Evolutionary conservation across 345 rosid genomes (phyloP).

Genomic region (Camelina hispida): DNA sequence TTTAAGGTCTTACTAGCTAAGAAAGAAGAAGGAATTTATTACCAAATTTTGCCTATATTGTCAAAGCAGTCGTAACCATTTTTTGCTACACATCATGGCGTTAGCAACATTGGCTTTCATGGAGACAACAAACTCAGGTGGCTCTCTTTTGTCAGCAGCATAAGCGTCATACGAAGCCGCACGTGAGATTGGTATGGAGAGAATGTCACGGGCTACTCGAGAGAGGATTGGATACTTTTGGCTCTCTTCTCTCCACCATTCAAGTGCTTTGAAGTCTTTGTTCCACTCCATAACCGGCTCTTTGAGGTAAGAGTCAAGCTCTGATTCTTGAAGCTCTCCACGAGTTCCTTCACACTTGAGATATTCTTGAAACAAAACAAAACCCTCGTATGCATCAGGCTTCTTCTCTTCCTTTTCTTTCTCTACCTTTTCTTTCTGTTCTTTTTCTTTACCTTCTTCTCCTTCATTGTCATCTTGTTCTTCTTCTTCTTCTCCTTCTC

Average conservation of each 20-base stretch:
- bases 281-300: slow-evolving; percentile 67
- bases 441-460: slow-evolving; percentile 31
- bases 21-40: too few relatives aligned
- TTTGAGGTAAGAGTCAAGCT: slow-evolving; percentile 71
- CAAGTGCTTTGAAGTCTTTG: slow-evolving; percentile 65
- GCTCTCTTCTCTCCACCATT: slow-evolving; percentile 79
- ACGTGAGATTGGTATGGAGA: slow-evolving; percentile 64
- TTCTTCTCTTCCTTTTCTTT: slow-evolving; percentile 16
- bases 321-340: slow-evolving; percentile 58
- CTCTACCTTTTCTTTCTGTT: slow-evolving; percentile 3
- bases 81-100: slow-evolving; percentile 36
- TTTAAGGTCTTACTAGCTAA: too few relatives aligned
- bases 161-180: slow-evolving; percentile 35
- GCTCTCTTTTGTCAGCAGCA: slow-evolving; percentile 43
- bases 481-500: background rate
- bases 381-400: slow-evolving; percentile 42
- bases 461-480: background rate
- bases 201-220: slow-evolving; percentile 75
- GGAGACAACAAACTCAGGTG: slow-evolving; percentile 13
- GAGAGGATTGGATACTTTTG: slow-evolving; percentile 70
- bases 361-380: slow-evolving; percentile 58
- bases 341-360: slow-evolving; percentile 65
- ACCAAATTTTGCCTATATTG: background rate
- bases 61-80: slow-evolving; percentile 22
- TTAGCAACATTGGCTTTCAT: slow-evolving; percentile 5